phyloP scores from a whole-genome alignment of 768 basidiomycete genomes.

The Lactifluus subvellereus region DNA sequence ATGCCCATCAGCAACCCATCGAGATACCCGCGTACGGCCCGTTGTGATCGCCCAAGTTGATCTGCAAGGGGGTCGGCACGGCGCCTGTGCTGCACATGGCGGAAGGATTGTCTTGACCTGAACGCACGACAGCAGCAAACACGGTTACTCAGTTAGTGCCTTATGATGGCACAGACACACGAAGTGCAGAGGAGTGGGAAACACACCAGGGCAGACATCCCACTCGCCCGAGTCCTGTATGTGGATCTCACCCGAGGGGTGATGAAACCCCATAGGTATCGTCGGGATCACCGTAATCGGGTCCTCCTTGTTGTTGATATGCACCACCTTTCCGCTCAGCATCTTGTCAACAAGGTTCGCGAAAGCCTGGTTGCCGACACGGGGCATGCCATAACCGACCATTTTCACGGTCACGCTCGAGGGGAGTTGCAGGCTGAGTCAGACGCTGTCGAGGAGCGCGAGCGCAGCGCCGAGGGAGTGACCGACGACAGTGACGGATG shows the following conservation, averaged over 20 bases:
- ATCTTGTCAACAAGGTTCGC: constrained; percentile 7
- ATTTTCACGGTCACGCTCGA: constrained; percentile 15
- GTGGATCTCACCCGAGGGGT: constrained; percentile 38
- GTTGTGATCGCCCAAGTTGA: constrained; percentile 25
- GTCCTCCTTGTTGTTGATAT: constrained; percentile 26
- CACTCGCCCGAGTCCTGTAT: constrained; percentile 44
- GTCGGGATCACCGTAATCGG: constrained; percentile 35
- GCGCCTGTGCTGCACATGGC: constrained; percentile 47
- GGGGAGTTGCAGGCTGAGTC: constrained; percentile 24
- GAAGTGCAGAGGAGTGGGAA: background rate
- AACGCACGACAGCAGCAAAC: background rate
- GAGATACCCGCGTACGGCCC: constrained; percentile 23
- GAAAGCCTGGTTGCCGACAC: constrained; percentile 23
- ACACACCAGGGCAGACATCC: constrained; percentile 47
- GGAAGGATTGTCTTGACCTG: constrained; percentile 58
- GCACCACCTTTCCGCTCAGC: background rate
- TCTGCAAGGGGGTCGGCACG: constrained; percentile 44
- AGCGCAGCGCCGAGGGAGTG: constrained; percentile 27
- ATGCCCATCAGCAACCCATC: constrained; percentile 20
- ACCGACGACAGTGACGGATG: constrained; percentile 14
- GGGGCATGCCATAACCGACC: constrained; percentile 27
- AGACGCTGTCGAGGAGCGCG: constrained; percentile 28
- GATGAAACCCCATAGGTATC: constrained; percentile 40
- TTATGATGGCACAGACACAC: background rate
- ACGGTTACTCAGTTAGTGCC: background rate